phyloP scores from a whole-genome alignment of 2,329 filamentous ascomycete species.

The Thielaviopsis punctulata region DNA sequence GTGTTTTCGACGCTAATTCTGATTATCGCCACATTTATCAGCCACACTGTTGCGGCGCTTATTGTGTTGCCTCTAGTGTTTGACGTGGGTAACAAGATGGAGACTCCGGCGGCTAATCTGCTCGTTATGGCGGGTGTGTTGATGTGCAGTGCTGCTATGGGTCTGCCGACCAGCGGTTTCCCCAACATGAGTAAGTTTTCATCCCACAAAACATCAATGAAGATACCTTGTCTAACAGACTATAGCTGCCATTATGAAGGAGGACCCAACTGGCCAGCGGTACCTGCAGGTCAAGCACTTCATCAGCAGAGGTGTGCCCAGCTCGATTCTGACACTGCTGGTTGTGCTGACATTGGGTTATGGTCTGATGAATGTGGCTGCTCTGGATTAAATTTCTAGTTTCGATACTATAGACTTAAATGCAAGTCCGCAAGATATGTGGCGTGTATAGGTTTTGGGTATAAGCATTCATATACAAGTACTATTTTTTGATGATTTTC shows the following conservation, averaged over 20 bases:
- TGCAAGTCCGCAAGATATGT: neutral
- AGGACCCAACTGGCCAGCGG: conserved; percentile 80
- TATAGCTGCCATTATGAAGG: conserved; percentile 94
- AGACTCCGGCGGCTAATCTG: conserved; percentile 79
- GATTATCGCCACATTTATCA: conserved; percentile 93
- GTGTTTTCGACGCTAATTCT: conserved; percentile 74
- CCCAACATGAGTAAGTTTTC: conserved; percentile 90
- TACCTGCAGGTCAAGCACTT: conserved; percentile 91
- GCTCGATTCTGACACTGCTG: conserved; percentile 61
- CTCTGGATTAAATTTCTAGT: conserved; percentile 29
- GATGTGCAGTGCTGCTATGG: conserved; percentile 97
- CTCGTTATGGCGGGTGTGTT: conserved; percentile 88
- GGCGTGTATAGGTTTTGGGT: neutral
- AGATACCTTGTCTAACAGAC: neutral
- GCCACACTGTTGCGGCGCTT: conserved; percentile 85
- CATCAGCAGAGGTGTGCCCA: conserved; percentile 79
- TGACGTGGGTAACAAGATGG: conserved; percentile 71
- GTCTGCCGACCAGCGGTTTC: conserved; percentile 84
- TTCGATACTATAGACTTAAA: neutral
- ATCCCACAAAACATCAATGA: neutral
- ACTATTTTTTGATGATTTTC: neutral
- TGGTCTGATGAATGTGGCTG: conserved; percentile 65
- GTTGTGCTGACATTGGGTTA: conserved; percentile 85
- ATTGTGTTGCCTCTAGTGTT: conserved; percentile 86
- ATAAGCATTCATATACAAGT: neutral